phyloP scores from a whole-genome alignment of 2,329 filamentous ascomycete genomes.

The Fusarium foetens region DNA sequence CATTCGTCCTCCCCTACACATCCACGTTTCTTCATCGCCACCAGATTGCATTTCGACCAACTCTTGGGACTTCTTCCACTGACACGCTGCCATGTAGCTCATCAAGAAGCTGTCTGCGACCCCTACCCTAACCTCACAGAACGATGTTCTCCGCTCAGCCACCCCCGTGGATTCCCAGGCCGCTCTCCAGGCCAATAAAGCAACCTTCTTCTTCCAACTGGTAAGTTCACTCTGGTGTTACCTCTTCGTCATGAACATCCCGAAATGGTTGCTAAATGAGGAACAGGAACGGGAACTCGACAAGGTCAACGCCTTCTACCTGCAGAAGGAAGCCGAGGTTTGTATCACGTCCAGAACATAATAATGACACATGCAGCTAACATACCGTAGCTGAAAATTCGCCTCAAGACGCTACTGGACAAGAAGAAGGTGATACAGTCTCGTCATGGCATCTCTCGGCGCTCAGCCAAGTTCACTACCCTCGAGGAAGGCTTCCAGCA shows the following conservation, averaged over 20 bases:
- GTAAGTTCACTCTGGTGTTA: conserved; percentile 61
- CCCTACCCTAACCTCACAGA: conserved; percentile 81
- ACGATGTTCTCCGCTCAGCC: conserved; percentile 63
- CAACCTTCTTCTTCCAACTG: conserved; percentile 97
- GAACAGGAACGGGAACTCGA: conserved; percentile 92
- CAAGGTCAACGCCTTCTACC: conserved; percentile 97
- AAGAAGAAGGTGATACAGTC: conserved; percentile 94
- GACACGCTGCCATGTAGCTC: conserved; percentile 68
- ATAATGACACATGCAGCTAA: conserved; percentile 18
- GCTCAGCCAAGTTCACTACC: conserved; percentile 92
- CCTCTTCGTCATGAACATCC: conserved; percentile 42
- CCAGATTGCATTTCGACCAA: conserved; percentile 28
- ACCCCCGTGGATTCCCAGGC: conserved; percentile 79
- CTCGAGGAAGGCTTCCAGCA: conserved; percentile 97
- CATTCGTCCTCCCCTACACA: conserved; percentile 29
- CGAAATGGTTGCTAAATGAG: conserved; percentile 52
- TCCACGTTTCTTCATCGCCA: conserved; percentile 36
- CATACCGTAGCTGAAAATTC: conserved; percentile 80
- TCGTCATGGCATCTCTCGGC: conserved; percentile 80
- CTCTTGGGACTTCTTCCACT: conserved; percentile 32
- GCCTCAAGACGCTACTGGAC: conserved; percentile 89
- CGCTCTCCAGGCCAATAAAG: conserved; percentile 94
- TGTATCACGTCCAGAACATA: conserved; percentile 43
- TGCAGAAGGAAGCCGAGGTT: conserved; percentile 98
- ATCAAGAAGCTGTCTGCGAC: conserved; percentile 98